Evolutionary conservation across 208 protist genomes (phyloP).

Genomic region (Blastocrithidia nonstop): DNA sequence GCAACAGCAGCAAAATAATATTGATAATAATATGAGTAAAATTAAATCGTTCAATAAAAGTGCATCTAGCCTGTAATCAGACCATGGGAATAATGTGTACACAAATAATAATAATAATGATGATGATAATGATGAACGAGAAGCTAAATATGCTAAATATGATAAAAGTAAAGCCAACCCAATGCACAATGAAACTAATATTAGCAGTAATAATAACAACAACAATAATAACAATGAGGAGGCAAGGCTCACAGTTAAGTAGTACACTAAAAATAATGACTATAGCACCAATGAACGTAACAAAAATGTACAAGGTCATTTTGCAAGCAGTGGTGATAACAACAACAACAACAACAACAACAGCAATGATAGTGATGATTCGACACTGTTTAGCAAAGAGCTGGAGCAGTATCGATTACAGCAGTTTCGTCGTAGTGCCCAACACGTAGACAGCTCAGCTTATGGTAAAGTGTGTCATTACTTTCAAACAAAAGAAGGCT

Average conservation of each 20-base stretch:
- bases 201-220: neutral
- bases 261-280: neutral
- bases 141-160: constrained; percentile 1
- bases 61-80: neutral
- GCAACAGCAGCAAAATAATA: no score
- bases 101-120: constrained; percentile 2
- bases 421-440: constrained; percentile 53
- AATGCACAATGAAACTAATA: constrained; percentile 1
- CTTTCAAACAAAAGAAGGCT: constrained; percentile 49
- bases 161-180: constrained; percentile 1
- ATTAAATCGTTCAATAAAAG: neutral
- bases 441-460: constrained; percentile 37
- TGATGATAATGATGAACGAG: neutral
- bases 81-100: constrained; percentile 1
- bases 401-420: constrained; percentile 54
- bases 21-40: neutral
- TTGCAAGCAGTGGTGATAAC: no score
- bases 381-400: constrained; percentile 8
- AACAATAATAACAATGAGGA: neutral
- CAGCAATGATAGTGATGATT: constrained; percentile 4
- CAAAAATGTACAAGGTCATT: no score
- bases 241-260: neutral
- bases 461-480: constrained; percentile 30
- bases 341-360: constrained; percentile 3
- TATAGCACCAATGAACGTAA: neutral